Conservation (phyloP, 495 filamentous ascomycete species). For the Penicillium diatomitis region DNA sequence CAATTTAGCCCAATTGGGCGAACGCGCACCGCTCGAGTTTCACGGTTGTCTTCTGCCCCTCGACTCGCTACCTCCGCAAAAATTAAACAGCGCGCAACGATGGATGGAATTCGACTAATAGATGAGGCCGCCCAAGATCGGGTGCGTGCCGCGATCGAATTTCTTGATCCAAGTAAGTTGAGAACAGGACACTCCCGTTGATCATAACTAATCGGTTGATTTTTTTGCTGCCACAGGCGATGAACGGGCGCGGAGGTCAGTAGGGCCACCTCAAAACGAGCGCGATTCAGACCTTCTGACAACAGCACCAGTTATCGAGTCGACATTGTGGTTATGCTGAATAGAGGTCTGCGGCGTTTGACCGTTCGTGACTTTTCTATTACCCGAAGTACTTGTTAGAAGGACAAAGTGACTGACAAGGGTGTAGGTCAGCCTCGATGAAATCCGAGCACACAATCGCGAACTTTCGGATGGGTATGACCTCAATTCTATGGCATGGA, state of each 20-base stretch:
- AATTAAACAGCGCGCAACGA: conserved; percentile 25
- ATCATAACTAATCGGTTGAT: conserved; percentile 13
- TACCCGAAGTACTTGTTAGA: background rate
- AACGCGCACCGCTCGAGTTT: conserved; percentile 11
- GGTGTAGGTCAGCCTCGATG: conserved; percentile 78
- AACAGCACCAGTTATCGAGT: conserved; percentile 53
- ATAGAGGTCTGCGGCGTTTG: conserved; percentile 68
- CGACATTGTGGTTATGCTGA: conserved; percentile 87
- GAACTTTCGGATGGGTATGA: conserved; percentile 75
- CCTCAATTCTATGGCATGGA: background rate
- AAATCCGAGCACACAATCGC: conserved; percentile 81
- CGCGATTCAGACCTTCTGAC: conserved; percentile 8
- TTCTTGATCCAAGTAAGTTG: conserved; percentile 72
- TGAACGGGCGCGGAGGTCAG: conserved; percentile 51
- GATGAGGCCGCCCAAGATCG: conserved; percentile 78
- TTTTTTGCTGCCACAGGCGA: conserved; percentile 24
- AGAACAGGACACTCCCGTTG: no score
- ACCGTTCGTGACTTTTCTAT: conserved; percentile 31
- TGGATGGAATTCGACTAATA: conserved; percentile 65
- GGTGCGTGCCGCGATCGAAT: conserved; percentile 70
- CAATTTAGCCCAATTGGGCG: conserved; percentile 34
- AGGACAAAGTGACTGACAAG: conserved; percentile 10
- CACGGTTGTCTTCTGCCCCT: conserved; percentile 6
- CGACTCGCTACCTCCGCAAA: conserved; percentile 8
- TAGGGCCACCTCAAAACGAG: background rate